Conservation (phyloP, 768 basidiomycete species). For the Agaricus subrufescens region DNA sequence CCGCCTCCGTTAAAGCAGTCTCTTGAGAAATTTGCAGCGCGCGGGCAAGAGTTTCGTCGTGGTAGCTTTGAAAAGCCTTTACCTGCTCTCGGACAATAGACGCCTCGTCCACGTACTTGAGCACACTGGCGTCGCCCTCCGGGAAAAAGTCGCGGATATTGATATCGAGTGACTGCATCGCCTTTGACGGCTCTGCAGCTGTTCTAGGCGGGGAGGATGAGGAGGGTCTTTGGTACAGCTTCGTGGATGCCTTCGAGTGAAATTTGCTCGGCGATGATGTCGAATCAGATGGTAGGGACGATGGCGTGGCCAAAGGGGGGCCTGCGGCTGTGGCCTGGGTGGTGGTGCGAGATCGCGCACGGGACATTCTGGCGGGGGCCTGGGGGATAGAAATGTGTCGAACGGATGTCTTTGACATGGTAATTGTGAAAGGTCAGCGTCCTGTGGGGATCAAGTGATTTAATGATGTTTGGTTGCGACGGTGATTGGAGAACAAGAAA, state of each 20-base stretch:
- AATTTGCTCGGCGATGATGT: not conserved
- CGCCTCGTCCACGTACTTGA: conserved; percentile 20
- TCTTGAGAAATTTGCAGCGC: conserved; percentile 23
- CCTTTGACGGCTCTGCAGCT: conserved; percentile 4
- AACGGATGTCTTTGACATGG: not conserved
- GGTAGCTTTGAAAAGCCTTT: conserved; percentile 23
- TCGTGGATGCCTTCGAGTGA: too few species aligned
- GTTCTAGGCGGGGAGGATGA: not conserved
- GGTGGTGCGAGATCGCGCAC: not conserved
- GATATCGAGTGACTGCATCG: conserved; percentile 5
- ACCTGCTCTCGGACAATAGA: conserved; percentile 24
- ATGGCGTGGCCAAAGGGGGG: not conserved
- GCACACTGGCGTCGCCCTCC: conserved; percentile 17
- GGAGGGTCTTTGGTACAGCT: not conserved
- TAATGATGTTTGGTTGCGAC: too few species aligned
- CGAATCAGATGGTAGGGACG: not conserved
- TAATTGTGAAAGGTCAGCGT: not conserved
- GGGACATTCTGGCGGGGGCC: not conserved
- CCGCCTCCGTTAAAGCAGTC: conserved; percentile 19
- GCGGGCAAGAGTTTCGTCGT: conserved; percentile 20
- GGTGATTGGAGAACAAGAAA: not conserved
- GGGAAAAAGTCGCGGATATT: conserved; percentile 18
- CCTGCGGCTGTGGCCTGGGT: not conserved
- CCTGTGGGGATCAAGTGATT: not conserved
- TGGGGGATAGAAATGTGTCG: not conserved